phyloP scores from a whole-genome alignment of 495 filamentous ascomycete species.

The Lophiostoma macrostomum region DNA sequence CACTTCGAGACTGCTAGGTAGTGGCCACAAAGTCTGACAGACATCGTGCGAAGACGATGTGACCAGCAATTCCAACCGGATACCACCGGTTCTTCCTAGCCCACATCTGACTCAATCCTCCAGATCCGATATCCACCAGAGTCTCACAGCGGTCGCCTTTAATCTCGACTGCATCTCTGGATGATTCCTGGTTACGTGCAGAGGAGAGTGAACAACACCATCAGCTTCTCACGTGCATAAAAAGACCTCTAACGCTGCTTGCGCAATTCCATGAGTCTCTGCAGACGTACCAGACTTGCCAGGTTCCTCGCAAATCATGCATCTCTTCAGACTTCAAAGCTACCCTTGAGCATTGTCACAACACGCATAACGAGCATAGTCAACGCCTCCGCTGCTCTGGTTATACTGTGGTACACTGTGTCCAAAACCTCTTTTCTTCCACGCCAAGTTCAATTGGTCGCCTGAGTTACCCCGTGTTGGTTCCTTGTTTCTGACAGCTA shows the following conservation, averaged over 20 bases:
- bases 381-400: not conserved
- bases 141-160: no score
- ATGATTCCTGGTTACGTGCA: no score
- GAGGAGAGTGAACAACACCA: no score
- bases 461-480: not conserved
- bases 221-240: no score
- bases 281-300: not conserved
- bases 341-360: not conserved
- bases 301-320: not conserved
- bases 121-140: no score
- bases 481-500: not conserved
- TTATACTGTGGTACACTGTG: not conserved
- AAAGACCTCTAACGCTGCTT: no score
- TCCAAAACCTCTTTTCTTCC: not conserved
- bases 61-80: not conserved
- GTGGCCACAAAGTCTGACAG: no score
- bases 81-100: not conserved
- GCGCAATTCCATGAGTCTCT: not conserved
- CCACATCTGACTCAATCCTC: no score
- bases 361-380: not conserved
- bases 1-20: no score
- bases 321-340: not conserved
- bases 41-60: no score
- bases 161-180: no score
- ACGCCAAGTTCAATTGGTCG: conserved; percentile 1